These are phyloP conservation scores for Polytrichum formosum DNA, from an alignment of 225 moss, liverwort and hornwort species.

Conservation along the genomic window DNA sequence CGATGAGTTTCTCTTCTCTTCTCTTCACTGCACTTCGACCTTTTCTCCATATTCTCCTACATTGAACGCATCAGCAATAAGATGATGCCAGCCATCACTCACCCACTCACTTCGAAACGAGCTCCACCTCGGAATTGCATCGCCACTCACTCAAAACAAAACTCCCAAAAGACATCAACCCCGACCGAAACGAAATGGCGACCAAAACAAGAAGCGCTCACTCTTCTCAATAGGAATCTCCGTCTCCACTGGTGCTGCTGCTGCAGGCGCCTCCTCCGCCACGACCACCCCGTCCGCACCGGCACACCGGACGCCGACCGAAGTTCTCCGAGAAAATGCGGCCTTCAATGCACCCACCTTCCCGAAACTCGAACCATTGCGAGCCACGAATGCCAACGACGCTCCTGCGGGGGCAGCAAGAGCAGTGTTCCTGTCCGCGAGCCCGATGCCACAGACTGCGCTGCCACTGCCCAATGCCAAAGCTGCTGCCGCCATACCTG, in stretches of 20 bases:
- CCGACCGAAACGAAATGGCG: not conserved
- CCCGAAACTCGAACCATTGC: too few relatives aligned
- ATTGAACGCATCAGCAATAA: not conserved
- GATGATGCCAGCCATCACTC: not conserved
- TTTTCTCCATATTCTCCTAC: too few relatives aligned
- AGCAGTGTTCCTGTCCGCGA: too few relatives aligned
- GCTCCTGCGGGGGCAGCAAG: too few relatives aligned
- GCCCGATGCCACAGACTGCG: too few relatives aligned
- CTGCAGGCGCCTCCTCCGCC: constrained; percentile 24
- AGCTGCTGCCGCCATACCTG: too few relatives aligned
- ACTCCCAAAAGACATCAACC: not conserved
- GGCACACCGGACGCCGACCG: too few relatives aligned
- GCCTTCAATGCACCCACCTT: too few relatives aligned
- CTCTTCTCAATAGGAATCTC: constrained; percentile 88
- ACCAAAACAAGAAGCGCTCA: constrained; percentile 19
- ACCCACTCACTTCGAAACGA: not conserved
- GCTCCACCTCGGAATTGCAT: not conserved
- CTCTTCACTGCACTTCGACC: not conserved
- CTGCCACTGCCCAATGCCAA: too few relatives aligned
- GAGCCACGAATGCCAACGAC: too few relatives aligned
- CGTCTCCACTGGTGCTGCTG: constrained; percentile 19
- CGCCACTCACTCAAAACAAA: not conserved
- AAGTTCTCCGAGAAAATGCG: too few relatives aligned
- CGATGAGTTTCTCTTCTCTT: not conserved
- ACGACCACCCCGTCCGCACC: constrained; percentile 1